These are phyloP conservation scores for Dendrocalamus sinicus DNA, from an alignment of 176 grass and related monocot species.

Conservation along the genomic window DNA sequence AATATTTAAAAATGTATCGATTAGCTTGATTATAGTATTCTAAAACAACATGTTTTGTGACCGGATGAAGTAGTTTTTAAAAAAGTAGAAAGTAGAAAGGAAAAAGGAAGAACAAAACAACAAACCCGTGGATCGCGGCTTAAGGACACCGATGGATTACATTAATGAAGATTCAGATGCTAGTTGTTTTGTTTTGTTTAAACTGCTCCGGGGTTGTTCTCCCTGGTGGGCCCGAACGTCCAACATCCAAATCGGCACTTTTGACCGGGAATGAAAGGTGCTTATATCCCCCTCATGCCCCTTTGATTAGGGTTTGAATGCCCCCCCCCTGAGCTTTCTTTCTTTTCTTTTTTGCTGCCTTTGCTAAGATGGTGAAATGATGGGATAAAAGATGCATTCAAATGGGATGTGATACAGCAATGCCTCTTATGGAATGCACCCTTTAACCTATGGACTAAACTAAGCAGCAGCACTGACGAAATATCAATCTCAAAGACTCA, in stretches of 20 bases:
- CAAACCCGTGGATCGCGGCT: background rate
- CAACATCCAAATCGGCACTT: conserved; percentile 48
- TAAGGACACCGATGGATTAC: conserved; percentile 20
- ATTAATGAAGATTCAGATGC: conserved; percentile 40
- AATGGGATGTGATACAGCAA: background rate
- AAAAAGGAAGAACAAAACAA: background rate
- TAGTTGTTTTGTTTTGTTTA: conserved; percentile 1
- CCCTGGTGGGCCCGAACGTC: background rate
- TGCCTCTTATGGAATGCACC: conserved; percentile 30
- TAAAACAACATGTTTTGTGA: too few species aligned
- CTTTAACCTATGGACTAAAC: conserved; percentile 26
- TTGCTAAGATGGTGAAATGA: conserved; percentile 35
- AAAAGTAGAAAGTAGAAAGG: too few species aligned
- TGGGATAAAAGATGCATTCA: conserved; percentile 28
- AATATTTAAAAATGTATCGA: too few species aligned
- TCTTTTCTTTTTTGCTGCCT: background rate
- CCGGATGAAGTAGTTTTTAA: background rate
- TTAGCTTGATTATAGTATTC: too few species aligned
- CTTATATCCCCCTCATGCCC: background rate
- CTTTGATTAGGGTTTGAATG: conserved; percentile 40
- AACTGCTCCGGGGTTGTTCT: background rate
- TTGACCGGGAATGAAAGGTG: conserved; percentile 37
- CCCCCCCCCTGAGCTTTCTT: too few species aligned
- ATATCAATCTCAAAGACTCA: conserved; percentile 13
- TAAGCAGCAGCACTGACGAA: conserved; percentile 9